Base-by-base conservation (phyloP, 2,329 filamentous ascomycete genomes). In the Thermomyces lanuginosus region DNA sequence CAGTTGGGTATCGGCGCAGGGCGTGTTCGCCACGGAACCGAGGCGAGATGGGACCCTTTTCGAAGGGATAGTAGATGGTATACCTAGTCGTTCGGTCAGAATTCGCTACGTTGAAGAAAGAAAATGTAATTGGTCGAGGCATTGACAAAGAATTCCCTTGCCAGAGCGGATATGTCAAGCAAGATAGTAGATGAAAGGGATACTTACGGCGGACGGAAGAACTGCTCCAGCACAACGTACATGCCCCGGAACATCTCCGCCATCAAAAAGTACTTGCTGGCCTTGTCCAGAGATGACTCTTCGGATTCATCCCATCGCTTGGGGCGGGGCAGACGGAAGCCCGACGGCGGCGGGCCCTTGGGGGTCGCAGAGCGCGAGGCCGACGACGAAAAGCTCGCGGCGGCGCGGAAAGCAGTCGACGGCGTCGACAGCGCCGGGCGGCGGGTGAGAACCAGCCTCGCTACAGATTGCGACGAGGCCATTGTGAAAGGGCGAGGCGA, bases 1-100 rank as follows among this genome's bases (percentile, higher is more conserved):
- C 89, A 3, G 86, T 91, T 16, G 89, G 89, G 58, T 98, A 98
- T 49, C 89, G 74, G 56, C 89, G 76, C 38, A 98, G 69, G 41
- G 89, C 89, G 63, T 98, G 89, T 60, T 98, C 89, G 54, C 89
- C 89, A 57, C 89, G 80, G 73, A 98, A 98, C 43, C 89, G 78
- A 35, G 89, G 89, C 18, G 84, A 93, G 54, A 98, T 93, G 34
- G 89, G 89, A 24, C 89, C 89, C 69, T 98, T 98, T 56, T 98
- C 89, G 58, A 93, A 98, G 22, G 89, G 89, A 52, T 98, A 98
- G 65, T 73, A 92, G 50, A 98, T 98, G 26, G 89, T 98, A 60
- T 95, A 93, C 45, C 84, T 92, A 45, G n/a, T 27, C 24, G 9
- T 27, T 27, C 20, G 9, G 21, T 20, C n/a, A n/a, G n/a, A 12